Percentiles rank a stretch among this genome's conserved stretches.
These are phyloP conservation scores for Phyllostachys edulis DNA, from an alignment of 176 grass and related monocot genomes.

Conservation along the genomic window DNA sequence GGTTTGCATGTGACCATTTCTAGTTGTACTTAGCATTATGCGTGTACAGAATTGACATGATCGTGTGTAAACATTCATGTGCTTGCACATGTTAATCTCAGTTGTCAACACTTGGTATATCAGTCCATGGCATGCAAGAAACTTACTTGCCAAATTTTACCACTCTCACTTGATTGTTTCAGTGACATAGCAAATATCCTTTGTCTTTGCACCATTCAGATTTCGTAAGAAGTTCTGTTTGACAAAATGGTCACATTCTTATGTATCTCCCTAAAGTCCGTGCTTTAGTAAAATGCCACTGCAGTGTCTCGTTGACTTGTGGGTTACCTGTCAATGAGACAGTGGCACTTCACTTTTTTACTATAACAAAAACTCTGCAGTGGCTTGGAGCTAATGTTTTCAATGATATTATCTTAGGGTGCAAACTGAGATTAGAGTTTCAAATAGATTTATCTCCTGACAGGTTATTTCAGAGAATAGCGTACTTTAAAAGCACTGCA, in stretches of 20 bases:
- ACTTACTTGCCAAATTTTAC: not conserved
- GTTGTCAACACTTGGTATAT: not conserved
- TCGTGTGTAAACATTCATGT: conserved; percentile 20
- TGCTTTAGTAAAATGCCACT: not conserved
- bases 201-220: not conserved
- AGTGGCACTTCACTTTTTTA: not conserved
- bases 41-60: not conserved
- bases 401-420: not conserved
- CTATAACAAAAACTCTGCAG: not conserved
- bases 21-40: not conserved
- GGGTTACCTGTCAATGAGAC: not conserved
- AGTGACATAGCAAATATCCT: not conserved
- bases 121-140: conserved; percentile 4
- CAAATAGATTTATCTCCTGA: not conserved
- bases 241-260: not conserved
- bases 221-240: not conserved
- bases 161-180: not conserved
- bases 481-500: not conserved
- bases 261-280: not conserved
- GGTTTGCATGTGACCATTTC: conserved; percentile 4
- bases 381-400: not conserved
- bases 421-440: not conserved
- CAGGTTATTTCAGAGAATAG: not conserved
- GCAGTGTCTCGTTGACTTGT: not conserved
- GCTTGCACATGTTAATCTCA: conserved; percentile 1